A percentile compares a stretch with the other conserved stretches of the same genome.
phyloP scores from a whole-genome alignment of 129 eudicot genomes.

The Silybum marianum region DNA sequence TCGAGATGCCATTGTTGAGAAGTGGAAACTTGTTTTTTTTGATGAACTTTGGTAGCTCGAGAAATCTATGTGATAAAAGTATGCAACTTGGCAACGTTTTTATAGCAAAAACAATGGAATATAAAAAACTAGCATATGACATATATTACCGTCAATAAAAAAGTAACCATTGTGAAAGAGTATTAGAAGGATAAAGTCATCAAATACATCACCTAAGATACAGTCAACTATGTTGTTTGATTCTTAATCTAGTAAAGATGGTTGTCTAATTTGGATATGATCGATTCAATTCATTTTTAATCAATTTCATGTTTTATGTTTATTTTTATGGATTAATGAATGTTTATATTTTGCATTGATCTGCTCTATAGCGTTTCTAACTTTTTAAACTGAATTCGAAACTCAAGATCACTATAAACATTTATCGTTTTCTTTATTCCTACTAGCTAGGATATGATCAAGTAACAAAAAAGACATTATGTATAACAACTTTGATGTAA shows the following conservation, averaged over 20 bases:
- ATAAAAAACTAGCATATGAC: background rate
- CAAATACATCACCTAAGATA: background rate
- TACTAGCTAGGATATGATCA: no score
- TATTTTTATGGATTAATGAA: background rate
- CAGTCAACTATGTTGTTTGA: background rate
- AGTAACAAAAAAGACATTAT: no score
- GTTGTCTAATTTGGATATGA: background rate
- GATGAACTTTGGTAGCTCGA: background rate
- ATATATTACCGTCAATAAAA: background rate
- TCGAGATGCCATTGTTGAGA: conserved; percentile 15
- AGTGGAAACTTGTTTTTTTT: background rate
- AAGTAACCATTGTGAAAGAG: background rate
- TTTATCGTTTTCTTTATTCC: no score
- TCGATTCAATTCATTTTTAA: background rate
- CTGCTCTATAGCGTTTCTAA: no score
- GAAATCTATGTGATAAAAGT: background rate
- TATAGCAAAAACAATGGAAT: background rate
- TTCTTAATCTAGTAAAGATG: background rate
- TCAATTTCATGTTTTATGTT: background rate
- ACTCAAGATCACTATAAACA: background rate
- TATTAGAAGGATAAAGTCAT: background rate
- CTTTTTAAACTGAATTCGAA: background rate
- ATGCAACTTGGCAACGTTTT: background rate
- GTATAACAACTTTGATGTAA: no score
- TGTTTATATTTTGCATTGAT: no score